Base-by-base conservation (phyloP, 1,139 yeast genomes). In the Pichia sp. region DNA sequence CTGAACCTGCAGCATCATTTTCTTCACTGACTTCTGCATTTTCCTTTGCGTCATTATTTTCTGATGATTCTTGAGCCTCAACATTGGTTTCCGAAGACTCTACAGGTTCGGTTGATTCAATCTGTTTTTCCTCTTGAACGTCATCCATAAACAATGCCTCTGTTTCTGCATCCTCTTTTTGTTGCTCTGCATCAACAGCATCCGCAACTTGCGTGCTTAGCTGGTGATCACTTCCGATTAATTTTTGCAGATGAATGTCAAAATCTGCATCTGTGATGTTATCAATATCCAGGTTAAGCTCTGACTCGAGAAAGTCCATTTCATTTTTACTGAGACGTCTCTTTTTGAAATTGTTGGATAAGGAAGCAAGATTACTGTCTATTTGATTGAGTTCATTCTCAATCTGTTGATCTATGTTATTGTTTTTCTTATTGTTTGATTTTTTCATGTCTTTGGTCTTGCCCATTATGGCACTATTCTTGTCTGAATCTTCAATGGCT, bases 221-320 rank as follows among this genome's bases (percentile, higher is more conserved):
- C 11, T 28, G 31, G 6, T 28, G 50, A 35, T 54, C 49, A 22
- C 56, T 61, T 1, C 46, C 53, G 11, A 61, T 59, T 11, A 60
- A 52, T 37, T 59, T 59, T 31, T 59, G 63, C 11, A 61, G 40
- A 47, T 60, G 64, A 14, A 54, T 44, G 45, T 55, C 59, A 41
- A 61, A 55, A 41, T 61, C 66, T 17, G 61, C 63, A 40, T 58
- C 63, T 21, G 58, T 53, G 38, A 61, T 54, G 24, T 48, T 53
- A 12, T 58, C 63, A 35, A 60, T 51, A 36, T 58, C 52, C 38
- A 59, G 48, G 12, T 56, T 59, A 20, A 60, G 38, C 22, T 56
- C 60, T 7, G 60, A 46, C 14, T 60, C 55, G 21, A 58, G 40
- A 34, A 58, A 57, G 28, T 57, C 62, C 46, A 59, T 40, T 18